phyloP scores from a whole-genome alignment of 106 monocot species.

The Xerophyta viscosa region DNA sequence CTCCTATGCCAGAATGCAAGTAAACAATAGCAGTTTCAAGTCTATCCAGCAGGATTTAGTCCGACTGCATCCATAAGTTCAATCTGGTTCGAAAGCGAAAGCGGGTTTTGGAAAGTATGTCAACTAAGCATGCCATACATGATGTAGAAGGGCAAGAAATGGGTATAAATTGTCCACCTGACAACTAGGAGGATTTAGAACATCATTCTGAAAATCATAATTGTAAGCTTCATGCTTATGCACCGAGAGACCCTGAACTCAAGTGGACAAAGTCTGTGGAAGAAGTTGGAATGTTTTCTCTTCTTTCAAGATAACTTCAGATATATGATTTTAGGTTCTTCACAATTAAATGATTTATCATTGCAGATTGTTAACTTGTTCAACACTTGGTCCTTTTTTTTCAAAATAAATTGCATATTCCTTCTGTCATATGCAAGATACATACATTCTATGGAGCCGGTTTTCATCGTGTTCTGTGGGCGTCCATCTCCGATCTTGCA shows the following conservation, averaged over 20 bases:
- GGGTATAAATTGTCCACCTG: background rate
- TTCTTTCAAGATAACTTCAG: no score
- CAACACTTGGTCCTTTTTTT: no score
- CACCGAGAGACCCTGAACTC: constrained; percentile 15
- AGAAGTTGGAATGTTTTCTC: constrained; percentile 42
- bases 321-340: no score
- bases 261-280: constrained; percentile 59
- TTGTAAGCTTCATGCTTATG: background rate
- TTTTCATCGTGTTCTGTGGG: constrained; percentile 67
- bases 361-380: no score
- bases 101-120: constrained; percentile 14
- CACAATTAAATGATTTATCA: no score
- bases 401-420: constrained; percentile 42
- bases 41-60: constrained; percentile 5
- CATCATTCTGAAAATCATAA: constrained; percentile 3
- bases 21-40: constrained; percentile 11
- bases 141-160: constrained; percentile 13
- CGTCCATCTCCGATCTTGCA: constrained; percentile 66
- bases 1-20: constrained; percentile 38
- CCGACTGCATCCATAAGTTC: background rate
- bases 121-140: constrained; percentile 4
- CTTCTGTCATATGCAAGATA: constrained; percentile 65
- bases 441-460: constrained; percentile 48
- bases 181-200: constrained; percentile 10
- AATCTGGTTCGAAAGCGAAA: constrained; percentile 27